These are phyloP conservation scores for Eudorina sp. DNA, from an alignment of 139 green algal genomes.

Conservation along the genomic window DNA sequence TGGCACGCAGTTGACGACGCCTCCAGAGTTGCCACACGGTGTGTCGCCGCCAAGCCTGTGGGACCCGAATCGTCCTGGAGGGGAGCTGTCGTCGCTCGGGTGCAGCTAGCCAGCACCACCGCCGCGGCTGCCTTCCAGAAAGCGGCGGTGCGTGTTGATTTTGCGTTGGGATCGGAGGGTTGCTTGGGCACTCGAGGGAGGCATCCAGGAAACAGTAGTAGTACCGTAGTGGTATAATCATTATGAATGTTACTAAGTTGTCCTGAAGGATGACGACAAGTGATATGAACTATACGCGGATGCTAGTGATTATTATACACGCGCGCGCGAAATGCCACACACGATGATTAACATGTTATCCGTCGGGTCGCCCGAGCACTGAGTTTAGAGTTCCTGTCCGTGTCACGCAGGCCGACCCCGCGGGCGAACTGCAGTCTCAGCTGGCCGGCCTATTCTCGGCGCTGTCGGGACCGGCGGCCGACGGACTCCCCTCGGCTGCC, in stretches of 20 bases:
- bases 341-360: background rate
- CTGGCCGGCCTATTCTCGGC: background rate
- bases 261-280: no score
- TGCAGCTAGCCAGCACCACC: background rate
- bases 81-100: background rate
- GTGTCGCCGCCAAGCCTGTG: background rate
- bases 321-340: background rate
- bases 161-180: background rate
- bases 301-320: background rate
- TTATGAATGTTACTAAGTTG: background rate
- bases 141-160: background rate
- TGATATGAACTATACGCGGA: no score
- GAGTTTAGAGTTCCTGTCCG: background rate
- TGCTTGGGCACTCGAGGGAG: background rate
- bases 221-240: background rate
- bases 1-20: background rate
- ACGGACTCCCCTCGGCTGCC: background rate
- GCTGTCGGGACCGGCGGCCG: background rate
- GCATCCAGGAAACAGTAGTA: no score
- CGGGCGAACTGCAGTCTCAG: background rate
- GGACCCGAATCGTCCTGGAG: background rate
- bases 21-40: background rate
- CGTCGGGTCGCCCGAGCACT: background rate
- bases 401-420: background rate
- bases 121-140: background rate